Evolutionary conservation across 805 yeast species (phyloP), one percentile per base, ranked within the genome.

Genomic region (Alloascoidea africana): DNA sequence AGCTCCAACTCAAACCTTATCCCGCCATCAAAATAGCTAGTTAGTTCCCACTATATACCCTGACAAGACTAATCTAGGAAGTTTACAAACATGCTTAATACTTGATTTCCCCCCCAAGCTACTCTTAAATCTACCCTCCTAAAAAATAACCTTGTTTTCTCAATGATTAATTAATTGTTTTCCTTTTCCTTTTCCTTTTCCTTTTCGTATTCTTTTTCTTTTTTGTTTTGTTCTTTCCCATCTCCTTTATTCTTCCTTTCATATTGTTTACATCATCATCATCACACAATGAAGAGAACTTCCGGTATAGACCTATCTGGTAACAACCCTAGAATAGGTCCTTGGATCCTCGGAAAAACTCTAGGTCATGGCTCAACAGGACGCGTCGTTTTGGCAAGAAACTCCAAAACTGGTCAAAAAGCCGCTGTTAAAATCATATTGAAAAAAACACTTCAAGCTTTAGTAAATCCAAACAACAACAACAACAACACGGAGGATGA

Each of bases 321-420:
- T 8, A 23, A 59, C 41, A 59, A 58, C 41, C 48, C 51, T 42
- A 8, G 8, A 23, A 78, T 82, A 16, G 93, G 93, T 1, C 93
- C 93, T 13, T 82, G 93, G 93, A 69, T 69, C 46, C 60, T 82
- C 38, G 91, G 91, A 14, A 73, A 75, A 49, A 78, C 89, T 3
- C 56, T 82, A 37, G 93, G 93, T 2, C 67, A 81, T 47, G 93
- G 93, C 14, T 82, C 91, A 36, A 79, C 91, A 0, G 89, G 89
- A 3, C 64, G 87, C 39, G 93, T 82, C 1, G 62, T 83, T 16
- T 55, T 82, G 32, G 91, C 87, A 8, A 79, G 78, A 41, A 79
- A 82, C 52, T 60, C 66, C 42, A 56, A 59, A 17, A 74, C 79
- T 1, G 87, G 89, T 18, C 82, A 77, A 50, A 63, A 78, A 45